phyloP scores from a whole-genome alignment of 352 stramenopile species.

The Pythium catenulatum region DNA sequence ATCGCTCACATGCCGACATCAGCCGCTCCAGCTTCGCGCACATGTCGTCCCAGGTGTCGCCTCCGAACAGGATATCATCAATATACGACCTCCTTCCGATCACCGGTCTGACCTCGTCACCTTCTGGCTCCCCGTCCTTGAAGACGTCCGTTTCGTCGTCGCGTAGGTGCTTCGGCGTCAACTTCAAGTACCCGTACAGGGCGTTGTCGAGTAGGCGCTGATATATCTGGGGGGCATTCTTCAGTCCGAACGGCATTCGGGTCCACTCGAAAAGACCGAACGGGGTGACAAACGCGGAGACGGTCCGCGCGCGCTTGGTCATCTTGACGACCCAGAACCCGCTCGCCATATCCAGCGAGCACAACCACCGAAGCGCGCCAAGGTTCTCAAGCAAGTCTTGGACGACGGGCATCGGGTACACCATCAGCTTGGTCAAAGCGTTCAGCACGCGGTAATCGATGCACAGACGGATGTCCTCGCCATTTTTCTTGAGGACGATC shows the following conservation, averaged over 20 bases:
- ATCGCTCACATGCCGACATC: constrained; percentile 25
- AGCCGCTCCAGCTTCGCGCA: constrained; percentile 33
- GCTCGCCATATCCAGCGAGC: constrained; percentile 56
- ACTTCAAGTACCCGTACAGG: constrained; percentile 34
- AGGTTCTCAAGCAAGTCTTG: constrained; percentile 53
- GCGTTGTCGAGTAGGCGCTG: constrained; percentile 45
- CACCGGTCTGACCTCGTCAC: neutral
- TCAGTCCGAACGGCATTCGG: constrained; percentile 35
- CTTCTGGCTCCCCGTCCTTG: neutral
- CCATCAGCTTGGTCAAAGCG: constrained; percentile 47
- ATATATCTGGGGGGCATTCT: constrained; percentile 52
- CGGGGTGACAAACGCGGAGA: constrained; percentile 50
- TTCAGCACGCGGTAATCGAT: constrained; percentile 60
- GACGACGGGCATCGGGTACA: constrained; percentile 57
- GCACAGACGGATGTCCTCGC: constrained; percentile 61
- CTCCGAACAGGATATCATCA: constrained; percentile 49
- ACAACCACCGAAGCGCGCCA: constrained; percentile 28
- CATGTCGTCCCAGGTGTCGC: neutral
- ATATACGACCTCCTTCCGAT: constrained; percentile 54
- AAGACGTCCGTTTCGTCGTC: constrained; percentile 29
- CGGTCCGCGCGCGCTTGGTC: constrained; percentile 7
- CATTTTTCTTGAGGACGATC: constrained; percentile 69
- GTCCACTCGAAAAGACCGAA: constrained; percentile 26
- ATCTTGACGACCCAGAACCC: constrained; percentile 52
- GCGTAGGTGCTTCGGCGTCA: constrained; percentile 18